Conservation (phyloP, 371 early-diverging fungal species). For the Zychaea mexicana region DNA sequence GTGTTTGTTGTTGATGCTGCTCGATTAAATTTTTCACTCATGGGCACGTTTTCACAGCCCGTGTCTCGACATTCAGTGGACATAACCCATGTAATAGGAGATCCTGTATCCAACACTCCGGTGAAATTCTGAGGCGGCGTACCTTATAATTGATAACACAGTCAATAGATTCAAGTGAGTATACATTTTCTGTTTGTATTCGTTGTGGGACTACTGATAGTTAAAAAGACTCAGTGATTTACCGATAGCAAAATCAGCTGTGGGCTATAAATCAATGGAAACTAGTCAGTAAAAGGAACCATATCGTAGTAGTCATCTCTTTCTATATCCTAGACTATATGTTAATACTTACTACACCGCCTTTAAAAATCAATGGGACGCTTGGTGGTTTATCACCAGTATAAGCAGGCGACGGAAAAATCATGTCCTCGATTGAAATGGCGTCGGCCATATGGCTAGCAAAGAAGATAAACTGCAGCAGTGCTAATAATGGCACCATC, state of each 20-base stretch:
- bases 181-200: background rate
- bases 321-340: no score
- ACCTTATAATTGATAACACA: constrained; percentile 10
- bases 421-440: constrained; percentile 10
- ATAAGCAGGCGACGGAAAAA: constrained; percentile 6
- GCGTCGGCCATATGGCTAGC: background rate
- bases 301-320: no score
- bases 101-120: constrained; percentile 35
- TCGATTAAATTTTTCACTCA: constrained; percentile 19
- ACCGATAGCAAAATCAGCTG: constrained; percentile 14
- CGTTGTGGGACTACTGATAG: background rate
- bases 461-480: background rate
- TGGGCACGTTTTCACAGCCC: constrained; percentile 17
- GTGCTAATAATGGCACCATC: background rate
- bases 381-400: constrained; percentile 7
- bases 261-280: constrained; percentile 11
- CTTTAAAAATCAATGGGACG: constrained; percentile 8
- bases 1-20: constrained; percentile 22
- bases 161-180: background rate
- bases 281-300: no score
- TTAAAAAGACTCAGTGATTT: background rate
- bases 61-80: constrained; percentile 27
- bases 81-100: constrained; percentile 32
- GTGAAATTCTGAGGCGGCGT: constrained; percentile 29
- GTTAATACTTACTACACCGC: constrained; percentile 18